Conservation (phyloP, 805 yeast genomes). For the Candida ulmi region DNA sequence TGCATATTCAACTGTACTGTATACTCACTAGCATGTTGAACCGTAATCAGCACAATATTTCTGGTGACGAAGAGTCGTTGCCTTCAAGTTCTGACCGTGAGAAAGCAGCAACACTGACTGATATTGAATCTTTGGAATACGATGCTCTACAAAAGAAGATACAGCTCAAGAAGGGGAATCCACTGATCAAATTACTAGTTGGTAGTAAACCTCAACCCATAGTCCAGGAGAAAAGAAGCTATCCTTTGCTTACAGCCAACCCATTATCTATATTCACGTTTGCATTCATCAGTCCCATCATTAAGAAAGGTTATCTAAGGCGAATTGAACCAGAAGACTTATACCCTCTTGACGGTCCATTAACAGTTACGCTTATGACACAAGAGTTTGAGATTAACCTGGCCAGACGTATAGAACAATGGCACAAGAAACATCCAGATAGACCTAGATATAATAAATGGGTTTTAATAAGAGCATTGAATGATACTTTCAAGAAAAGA, state of each 20-base stretch:
- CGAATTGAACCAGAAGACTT: conserved; percentile 55
- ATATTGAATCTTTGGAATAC: background rate
- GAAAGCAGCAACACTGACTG: background rate
- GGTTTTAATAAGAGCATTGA: conserved; percentile 27
- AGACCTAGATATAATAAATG: conserved; percentile 17
- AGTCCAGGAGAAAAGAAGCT: conserved; percentile 7
- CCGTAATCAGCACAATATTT: too few relatives aligned
- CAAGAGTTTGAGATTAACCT: conserved; percentile 27
- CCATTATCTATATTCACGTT: conserved; percentile 14
- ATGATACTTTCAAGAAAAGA: conserved; percentile 27
- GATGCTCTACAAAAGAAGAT: conserved; percentile 11
- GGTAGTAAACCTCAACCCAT: conserved; percentile 19
- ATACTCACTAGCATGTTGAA: too few relatives aligned
- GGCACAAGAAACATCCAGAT: conserved; percentile 20
- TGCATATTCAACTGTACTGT: too few relatives aligned
- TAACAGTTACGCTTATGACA: conserved; percentile 31
- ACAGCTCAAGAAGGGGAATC: conserved; percentile 11
- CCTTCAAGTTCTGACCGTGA: background rate
- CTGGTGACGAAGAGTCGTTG: too few relatives aligned
- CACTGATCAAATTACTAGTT: conserved; percentile 10
- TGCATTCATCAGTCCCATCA: conserved; percentile 18
- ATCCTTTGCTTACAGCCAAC: conserved; percentile 18
- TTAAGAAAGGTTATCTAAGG: conserved; percentile 50
- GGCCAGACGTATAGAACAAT: conserved; percentile 22
- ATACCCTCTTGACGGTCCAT: conserved; percentile 34